Evolutionary conservation across 208 protist genomes (phyloP).

Genomic region (Wallacemonas collosoma): DNA sequence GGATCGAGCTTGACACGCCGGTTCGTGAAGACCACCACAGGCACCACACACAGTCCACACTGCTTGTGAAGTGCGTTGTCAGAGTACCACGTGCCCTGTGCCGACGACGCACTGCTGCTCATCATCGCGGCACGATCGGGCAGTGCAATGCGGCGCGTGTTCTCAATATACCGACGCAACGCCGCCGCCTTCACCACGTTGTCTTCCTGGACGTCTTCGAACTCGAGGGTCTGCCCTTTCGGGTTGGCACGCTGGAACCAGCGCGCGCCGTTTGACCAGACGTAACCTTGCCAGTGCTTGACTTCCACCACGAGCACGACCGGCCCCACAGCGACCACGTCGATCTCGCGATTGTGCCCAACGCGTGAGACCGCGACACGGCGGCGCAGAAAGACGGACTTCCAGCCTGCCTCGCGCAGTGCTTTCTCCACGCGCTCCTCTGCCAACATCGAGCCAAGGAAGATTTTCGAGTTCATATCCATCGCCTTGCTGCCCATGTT

Average conservation of each 20-base stretch:
- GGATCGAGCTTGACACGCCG: constrained; percentile 70
- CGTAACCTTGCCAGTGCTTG: constrained; percentile 90
- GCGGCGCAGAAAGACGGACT: constrained; percentile 75
- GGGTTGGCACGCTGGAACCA: constrained; percentile 80
- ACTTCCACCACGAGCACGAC: constrained; percentile 88
- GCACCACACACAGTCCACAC: constrained; percentile 68
- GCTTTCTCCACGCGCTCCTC: constrained; percentile 69
- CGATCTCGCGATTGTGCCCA: constrained; percentile 89
- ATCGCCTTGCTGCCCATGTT: constrained; percentile 43
- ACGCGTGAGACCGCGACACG: constrained; percentile 73
- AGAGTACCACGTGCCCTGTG: constrained; percentile 79
- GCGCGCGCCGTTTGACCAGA: constrained; percentile 81
- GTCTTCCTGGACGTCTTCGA: constrained; percentile 85
- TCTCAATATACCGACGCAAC: constrained; percentile 85
- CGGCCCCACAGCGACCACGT: constrained; percentile 81
- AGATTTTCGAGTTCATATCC: constrained; percentile 31
- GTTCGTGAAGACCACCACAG: constrained; percentile 89
- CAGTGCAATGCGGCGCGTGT: constrained; percentile 63
- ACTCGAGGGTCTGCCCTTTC: constrained; percentile 61
- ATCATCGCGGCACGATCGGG: constrained; percentile 35
- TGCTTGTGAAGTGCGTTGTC: constrained; percentile 72
- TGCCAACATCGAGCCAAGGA: constrained; percentile 67
- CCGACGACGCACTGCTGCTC: background rate
- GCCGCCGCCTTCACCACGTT: constrained; percentile 83
- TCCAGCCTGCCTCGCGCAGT: constrained; percentile 77